Conservation (phyloP, 1,139 yeast species). For the Taphrina deformans region DNA sequence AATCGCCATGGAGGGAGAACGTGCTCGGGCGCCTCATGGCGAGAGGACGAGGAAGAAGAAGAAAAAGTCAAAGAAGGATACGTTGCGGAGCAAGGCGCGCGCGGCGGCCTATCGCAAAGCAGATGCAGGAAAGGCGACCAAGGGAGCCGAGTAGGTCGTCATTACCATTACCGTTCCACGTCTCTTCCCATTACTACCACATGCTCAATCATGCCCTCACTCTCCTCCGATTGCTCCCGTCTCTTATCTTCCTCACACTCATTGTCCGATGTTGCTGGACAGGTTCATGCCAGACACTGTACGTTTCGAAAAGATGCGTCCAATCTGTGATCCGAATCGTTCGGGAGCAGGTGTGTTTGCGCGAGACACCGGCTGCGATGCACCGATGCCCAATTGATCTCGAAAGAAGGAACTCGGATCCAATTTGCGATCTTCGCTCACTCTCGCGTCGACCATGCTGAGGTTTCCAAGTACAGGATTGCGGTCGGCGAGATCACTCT, state of each 20-base stretch:
- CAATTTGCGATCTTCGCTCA: slow-evolving; percentile 8
- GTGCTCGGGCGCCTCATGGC: slow-evolving; percentile 52
- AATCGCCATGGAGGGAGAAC: slow-evolving; percentile 67
- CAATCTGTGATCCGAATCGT: slow-evolving; percentile 17
- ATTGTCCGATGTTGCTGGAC: neutral
- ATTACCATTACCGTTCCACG: neutral
- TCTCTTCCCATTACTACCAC: neutral
- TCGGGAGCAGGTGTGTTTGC: slow-evolving; percentile 15
- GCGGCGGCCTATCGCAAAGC: slow-evolving; percentile 27
- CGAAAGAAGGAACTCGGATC: slow-evolving; percentile 22
- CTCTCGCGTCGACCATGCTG: neutral
- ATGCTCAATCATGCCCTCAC: too few relatives aligned
- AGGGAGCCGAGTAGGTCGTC: neutral
- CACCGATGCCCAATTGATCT: slow-evolving; percentile 17
- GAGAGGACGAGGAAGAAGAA: slow-evolving; percentile 26
- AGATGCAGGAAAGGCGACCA: slow-evolving; percentile 2
- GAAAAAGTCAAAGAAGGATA: slow-evolving; percentile 24
- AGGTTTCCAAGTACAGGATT: neutral
- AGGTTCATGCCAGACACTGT: slow-evolving; percentile 1
- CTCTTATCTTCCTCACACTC: too few relatives aligned
- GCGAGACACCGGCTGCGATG: slow-evolving; percentile 5
- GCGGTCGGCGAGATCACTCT: slow-evolving; percentile 10
- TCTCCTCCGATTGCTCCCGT: too few relatives aligned
- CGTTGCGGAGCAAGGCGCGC: slow-evolving; percentile 26
- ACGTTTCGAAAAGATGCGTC: slow-evolving; percentile 16